These are phyloP conservation scores for Cercospora canescens DNA, from an alignment of 2,329 filamentous ascomycete genomes.

Conservation along the genomic window DNA sequence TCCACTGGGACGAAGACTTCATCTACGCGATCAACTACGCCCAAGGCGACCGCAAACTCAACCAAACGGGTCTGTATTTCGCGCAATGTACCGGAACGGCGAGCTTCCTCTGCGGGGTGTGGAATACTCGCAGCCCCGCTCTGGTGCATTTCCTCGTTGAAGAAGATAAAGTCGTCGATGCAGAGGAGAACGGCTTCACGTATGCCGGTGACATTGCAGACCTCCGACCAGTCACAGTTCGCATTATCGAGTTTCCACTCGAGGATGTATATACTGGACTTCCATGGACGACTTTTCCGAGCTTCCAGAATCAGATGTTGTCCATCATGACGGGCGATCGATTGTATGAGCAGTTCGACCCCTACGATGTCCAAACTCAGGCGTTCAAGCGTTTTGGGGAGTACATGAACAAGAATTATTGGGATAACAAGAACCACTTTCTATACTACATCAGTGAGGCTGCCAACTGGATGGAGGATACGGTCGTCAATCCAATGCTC, in stretches of 20 bases:
- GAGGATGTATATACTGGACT: conserved; percentile 18
- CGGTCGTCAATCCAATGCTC: conserved; percentile 13
- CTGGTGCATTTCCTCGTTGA: conserved; percentile 23
- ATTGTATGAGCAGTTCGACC: conserved; percentile 23
- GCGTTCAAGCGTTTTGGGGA: conserved; percentile 16
- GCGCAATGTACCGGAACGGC: conserved; percentile 18
- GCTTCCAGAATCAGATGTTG: conserved; percentile 18
- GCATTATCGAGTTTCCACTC: conserved; percentile 24
- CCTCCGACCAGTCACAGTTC: conserved; percentile 18
- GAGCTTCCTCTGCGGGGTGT: conserved; percentile 21
- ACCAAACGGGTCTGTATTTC: conserved; percentile 19
- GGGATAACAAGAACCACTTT: conserved; percentile 11
- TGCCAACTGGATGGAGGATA: conserved; percentile 16
- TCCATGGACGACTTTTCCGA: conserved; percentile 14
- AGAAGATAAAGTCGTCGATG: conserved; percentile 14
- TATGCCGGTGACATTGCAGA: neutral
- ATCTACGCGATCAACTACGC: conserved; percentile 15
- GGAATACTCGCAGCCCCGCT: conserved; percentile 18
- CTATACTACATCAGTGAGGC: conserved; percentile 14
- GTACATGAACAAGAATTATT: conserved; percentile 16
- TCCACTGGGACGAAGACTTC: conserved; percentile 17
- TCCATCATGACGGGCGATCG: conserved; percentile 19
- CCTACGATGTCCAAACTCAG: conserved; percentile 12
- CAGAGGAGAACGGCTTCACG: conserved; percentile 10
- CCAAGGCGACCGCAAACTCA: conserved; percentile 15